Conservation (phyloP, 495 filamentous ascomycete species). For the Mytilinidion resinicola region DNA sequence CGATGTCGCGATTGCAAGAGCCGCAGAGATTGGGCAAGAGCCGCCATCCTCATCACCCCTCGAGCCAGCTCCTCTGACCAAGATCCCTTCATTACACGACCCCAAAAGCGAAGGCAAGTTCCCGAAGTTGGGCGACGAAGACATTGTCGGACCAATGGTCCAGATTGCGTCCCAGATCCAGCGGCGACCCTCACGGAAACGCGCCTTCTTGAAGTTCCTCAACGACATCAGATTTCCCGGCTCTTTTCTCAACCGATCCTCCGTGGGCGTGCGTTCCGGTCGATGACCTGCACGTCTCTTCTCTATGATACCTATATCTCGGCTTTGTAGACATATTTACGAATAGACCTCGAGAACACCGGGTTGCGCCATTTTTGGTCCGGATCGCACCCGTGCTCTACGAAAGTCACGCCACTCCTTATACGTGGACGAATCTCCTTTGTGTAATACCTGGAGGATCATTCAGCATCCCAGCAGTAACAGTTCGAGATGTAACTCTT, state of each 20-base stretch:
- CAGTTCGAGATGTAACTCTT: not conserved
- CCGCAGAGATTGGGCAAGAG: slow-evolving; percentile 32
- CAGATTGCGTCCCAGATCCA: slow-evolving; percentile 43
- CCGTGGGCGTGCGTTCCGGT: slow-evolving; percentile 6
- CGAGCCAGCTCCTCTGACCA: slow-evolving; percentile 47
- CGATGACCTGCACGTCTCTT: not conserved
- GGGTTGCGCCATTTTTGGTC: slow-evolving; percentile 20
- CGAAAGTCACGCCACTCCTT: slow-evolving; percentile 27
- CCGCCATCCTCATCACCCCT: slow-evolving; percentile 36
- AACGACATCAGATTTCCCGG: slow-evolving; percentile 29
- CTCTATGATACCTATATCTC: slow-evolving; percentile 1
- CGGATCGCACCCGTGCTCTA: slow-evolving; percentile 3
- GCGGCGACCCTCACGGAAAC: slow-evolving; percentile 31
- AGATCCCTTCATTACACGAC: slow-evolving; percentile 55
- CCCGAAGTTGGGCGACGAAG: slow-evolving; percentile 76
- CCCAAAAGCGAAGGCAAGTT: slow-evolving; percentile 73
- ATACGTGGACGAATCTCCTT: slow-evolving; percentile 22
- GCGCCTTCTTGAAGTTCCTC: slow-evolving; percentile 40
- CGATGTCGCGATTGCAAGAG: slow-evolving; percentile 50
- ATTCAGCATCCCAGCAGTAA: not conserved
- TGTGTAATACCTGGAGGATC: slow-evolving; percentile 4
- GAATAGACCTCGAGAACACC: slow-evolving; percentile 20
- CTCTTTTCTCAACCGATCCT: slow-evolving; percentile 20
- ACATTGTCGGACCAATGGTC: slow-evolving; percentile 90
- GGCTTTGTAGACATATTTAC: slow-evolving; percentile 23